phyloP scores from a whole-genome alignment of 495 filamentous ascomycete species.

The Patellaria atrata region DNA sequence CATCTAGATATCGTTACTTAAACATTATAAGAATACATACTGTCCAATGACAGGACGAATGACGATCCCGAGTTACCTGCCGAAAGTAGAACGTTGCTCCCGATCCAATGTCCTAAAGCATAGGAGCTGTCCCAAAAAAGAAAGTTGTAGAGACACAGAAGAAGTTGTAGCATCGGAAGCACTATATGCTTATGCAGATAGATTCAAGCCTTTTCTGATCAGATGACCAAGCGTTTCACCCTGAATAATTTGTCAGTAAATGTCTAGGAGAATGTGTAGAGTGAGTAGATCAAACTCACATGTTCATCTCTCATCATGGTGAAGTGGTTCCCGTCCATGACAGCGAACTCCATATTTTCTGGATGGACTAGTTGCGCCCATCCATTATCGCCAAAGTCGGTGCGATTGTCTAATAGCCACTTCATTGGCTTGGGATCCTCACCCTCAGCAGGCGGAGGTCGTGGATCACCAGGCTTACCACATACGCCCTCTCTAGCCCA shows the following conservation, averaged over 20 bases:
- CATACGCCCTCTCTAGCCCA: slow-evolving; percentile 78
- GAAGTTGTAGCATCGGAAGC: too few relatives aligned
- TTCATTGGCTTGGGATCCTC: slow-evolving; percentile 58
- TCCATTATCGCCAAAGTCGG: slow-evolving; percentile 61
- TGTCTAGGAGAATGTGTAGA: not conserved
- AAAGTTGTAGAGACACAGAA: too few relatives aligned
- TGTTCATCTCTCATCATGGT: slow-evolving; percentile 51
- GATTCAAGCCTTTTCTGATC: slow-evolving; percentile 18
- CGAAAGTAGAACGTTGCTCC: too few relatives aligned
- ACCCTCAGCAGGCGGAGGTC: slow-evolving; percentile 30
- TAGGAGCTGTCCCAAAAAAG: too few relatives aligned
- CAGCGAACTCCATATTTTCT: slow-evolving; percentile 44
- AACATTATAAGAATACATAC: too few relatives aligned
- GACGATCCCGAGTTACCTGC: too few relatives aligned
- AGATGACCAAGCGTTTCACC: slow-evolving; percentile 22
- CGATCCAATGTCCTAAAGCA: too few relatives aligned
- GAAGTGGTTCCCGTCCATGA: slow-evolving; percentile 58
- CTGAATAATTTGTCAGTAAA: slow-evolving; percentile 15
- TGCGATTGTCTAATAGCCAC: slow-evolving; percentile 66
- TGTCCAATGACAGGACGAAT: too few relatives aligned
- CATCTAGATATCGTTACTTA: too few relatives aligned
- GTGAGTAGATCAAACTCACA: slow-evolving; percentile 26
- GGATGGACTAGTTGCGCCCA: slow-evolving; percentile 63
- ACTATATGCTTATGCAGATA: too few relatives aligned
- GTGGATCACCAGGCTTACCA: slow-evolving; percentile 50